Conservation (phyloP, 352 stramenopile genomes). For the Phytophthora brassicae region DNA sequence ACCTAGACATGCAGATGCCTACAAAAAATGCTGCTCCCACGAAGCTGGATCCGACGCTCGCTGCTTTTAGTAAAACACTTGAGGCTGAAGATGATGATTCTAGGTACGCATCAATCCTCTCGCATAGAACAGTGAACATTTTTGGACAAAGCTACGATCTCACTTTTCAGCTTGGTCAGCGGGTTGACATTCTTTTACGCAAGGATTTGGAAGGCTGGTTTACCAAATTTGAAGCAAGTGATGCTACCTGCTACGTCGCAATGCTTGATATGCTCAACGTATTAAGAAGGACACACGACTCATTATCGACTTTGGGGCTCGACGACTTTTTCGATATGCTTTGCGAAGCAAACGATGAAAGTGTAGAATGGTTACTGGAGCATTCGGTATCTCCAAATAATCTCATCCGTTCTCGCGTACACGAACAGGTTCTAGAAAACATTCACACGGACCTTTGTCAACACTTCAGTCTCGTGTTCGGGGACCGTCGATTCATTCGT, state of each 20-base stretch:
- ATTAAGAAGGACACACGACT: constrained; percentile 36
- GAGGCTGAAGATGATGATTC: constrained; percentile 15
- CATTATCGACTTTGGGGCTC: constrained; percentile 28
- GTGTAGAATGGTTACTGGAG: constrained; percentile 9
- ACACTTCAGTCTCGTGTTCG: constrained; percentile 52
- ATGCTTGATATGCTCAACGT: constrained; percentile 39
- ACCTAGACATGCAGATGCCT: neutral
- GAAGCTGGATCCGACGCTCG: constrained; percentile 3
- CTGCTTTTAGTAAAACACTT: neutral
- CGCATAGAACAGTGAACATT: constrained; percentile 48
- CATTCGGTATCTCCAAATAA: constrained; percentile 20
- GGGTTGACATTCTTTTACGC: constrained; percentile 46
- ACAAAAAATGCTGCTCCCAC: neutral
- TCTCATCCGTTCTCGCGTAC: constrained; percentile 37
- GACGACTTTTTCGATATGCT: constrained; percentile 39
- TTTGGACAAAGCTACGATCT: constrained; percentile 69
- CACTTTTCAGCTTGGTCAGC: constrained; percentile 49
- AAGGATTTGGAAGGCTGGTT: constrained; percentile 61
- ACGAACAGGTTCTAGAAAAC: constrained; percentile 45
- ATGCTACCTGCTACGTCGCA: constrained; percentile 57
- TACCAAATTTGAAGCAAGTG: constrained; percentile 56
- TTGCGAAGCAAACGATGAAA: constrained; percentile 33
- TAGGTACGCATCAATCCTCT: constrained; percentile 33
- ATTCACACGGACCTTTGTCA: constrained; percentile 64
- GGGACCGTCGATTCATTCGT: constrained; percentile 43